phyloP scores from a whole-genome alignment of 2,329 filamentous ascomycete species.

The Trichoderma cornu-damae region DNA sequence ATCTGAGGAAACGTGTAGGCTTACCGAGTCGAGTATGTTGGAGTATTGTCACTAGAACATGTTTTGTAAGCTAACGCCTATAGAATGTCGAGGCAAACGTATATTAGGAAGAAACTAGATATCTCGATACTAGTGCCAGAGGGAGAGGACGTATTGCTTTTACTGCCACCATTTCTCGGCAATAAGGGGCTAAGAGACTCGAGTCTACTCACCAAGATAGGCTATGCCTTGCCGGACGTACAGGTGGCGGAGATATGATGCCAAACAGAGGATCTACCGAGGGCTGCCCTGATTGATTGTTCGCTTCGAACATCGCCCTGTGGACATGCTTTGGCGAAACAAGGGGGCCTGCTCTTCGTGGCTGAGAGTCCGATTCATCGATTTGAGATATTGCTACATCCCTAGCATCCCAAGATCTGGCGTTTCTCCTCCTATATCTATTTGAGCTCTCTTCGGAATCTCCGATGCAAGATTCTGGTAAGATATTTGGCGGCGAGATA shows the following conservation, averaged over 20 bases:
- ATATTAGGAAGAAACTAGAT: background rate
- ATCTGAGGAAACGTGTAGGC: background rate
- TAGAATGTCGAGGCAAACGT: background rate
- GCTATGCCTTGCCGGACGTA: background rate
- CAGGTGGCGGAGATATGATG: background rate
- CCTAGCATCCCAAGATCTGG: constrained; percentile 47
- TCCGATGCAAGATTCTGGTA: constrained; percentile 35
- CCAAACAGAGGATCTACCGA: constrained; percentile 29
- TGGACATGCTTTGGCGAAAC: constrained; percentile 27
- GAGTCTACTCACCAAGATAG: background rate
- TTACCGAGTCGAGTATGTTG: background rate
- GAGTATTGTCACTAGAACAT: background rate
- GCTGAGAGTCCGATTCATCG: constrained; percentile 34
- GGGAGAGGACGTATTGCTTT: background rate
- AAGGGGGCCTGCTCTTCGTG: constrained; percentile 21
- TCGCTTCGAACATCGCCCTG: constrained; percentile 24
- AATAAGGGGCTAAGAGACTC: background rate
- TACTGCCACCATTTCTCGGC: background rate
- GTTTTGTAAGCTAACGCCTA: background rate
- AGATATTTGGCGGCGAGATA: constrained; percentile 4
- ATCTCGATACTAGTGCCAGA: background rate
- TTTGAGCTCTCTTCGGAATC: constrained; percentile 4
- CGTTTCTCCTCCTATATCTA: constrained; percentile 23
- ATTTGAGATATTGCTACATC: constrained; percentile 45
- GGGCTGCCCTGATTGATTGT: constrained; percentile 16